A percentile compares a stretch with the other conserved stretches of the same genome.
Evolutionary conservation across 2,329 filamentous ascomycete genomes (phyloP).

Genomic region (Cladophialophora immunda): DNA sequence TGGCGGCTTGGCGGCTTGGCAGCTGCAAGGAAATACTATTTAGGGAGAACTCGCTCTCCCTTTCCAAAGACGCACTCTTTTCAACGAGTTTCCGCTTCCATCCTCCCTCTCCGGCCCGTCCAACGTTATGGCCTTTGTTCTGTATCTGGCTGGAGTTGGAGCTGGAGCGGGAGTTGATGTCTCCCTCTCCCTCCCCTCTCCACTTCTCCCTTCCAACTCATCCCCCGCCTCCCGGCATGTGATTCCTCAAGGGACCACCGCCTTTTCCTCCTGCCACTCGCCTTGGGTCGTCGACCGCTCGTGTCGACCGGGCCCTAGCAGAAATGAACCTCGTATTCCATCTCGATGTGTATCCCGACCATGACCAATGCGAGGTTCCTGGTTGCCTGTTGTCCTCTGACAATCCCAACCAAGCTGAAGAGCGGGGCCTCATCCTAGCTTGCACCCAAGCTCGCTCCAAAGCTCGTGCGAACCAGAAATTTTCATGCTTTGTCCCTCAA

Average conservation of each 20-base stretch:
- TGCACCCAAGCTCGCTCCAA: background rate
- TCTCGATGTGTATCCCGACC: background rate
- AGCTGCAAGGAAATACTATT: background rate
- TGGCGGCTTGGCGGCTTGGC: constrained; percentile 1
- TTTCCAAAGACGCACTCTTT: constrained; percentile 14
- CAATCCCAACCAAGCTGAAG: background rate
- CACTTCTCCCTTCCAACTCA: background rate
- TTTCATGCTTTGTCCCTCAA: background rate
- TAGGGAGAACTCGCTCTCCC: constrained; percentile 13
- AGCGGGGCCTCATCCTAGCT: background rate
- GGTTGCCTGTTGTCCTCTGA: background rate
- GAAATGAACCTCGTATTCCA: background rate
- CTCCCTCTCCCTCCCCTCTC: background rate
- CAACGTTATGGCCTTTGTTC: background rate
- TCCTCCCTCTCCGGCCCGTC: background rate
- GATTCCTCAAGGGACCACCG: background rate
- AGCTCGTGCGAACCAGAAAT: background rate
- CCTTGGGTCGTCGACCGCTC: background rate
- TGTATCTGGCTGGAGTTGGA: background rate
- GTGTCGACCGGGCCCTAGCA: background rate
- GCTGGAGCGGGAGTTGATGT: background rate
- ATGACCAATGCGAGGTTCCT: background rate
- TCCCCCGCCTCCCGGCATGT: background rate
- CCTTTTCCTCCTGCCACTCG: background rate
- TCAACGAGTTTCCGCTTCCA: constrained; percentile 13